Evolutionary conservation across 2,329 filamentous ascomycete genomes (phyloP).

Genomic region (Thielaviopsis punctulata): DNA sequence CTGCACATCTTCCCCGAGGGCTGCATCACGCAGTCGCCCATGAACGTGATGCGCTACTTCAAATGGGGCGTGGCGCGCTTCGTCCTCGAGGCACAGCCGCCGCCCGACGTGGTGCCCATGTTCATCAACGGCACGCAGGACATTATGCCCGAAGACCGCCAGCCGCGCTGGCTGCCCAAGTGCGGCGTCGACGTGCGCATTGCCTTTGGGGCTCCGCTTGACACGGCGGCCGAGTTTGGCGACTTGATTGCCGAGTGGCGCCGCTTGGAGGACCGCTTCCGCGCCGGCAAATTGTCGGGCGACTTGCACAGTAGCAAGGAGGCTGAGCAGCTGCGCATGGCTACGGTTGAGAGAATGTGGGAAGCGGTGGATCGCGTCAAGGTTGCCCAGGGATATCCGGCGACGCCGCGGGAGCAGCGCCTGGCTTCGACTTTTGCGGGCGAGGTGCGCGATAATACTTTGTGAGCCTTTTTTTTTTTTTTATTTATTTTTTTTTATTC

Average conservation of each 20-base stretch:
- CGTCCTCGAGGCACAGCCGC: constrained; percentile 75
- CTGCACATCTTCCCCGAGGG: constrained; percentile 94
- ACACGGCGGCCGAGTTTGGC: constrained; percentile 59
- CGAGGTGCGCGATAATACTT: constrained; percentile 18
- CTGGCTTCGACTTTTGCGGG: constrained; percentile 65
- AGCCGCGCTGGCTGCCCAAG: constrained; percentile 67
- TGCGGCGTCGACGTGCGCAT: constrained; percentile 52
- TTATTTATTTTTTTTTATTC: too few relatives aligned
- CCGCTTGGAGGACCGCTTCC: constrained; percentile 17
- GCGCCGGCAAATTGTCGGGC: constrained; percentile 27
- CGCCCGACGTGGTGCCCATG: constrained; percentile 80
- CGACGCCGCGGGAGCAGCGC: constrained; percentile 62
- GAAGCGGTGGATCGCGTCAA: constrained; percentile 68
- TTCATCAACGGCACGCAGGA: constrained; percentile 83
- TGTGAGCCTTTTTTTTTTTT: too few relatives aligned
- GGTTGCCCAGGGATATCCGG: constrained; percentile 51
- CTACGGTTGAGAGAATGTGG: constrained; percentile 63
- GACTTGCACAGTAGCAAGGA: constrained; percentile 53
- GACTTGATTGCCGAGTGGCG: constrained; percentile 62
- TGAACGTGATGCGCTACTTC: constrained; percentile 79
- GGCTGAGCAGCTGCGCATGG: constrained; percentile 51
- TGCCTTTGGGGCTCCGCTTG: constrained; percentile 62
- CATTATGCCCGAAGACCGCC: constrained; percentile 77
- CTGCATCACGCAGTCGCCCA: constrained; percentile 73
- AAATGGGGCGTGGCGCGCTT: constrained; percentile 91